Evolutionary conservation across 2,329 filamentous ascomycete genomes (phyloP).

Genomic region (Arthrobotrys sinensis): DNA sequence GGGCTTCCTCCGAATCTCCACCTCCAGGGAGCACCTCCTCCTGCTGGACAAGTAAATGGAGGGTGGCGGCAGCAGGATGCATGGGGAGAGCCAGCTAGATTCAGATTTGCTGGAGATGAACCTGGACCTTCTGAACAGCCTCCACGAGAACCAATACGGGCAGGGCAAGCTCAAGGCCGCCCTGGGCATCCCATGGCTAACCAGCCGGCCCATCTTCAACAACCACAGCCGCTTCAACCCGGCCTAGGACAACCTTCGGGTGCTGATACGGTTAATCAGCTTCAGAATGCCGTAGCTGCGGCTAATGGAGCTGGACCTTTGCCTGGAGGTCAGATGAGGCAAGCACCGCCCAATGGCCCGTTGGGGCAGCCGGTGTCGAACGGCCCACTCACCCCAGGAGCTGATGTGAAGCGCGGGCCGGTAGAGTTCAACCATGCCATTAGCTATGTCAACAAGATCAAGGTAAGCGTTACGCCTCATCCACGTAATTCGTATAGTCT

Average conservation of each 20-base stretch:
- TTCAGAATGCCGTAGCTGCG: conserved; percentile 71
- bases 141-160: conserved; percentile 41
- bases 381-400: conserved; percentile 69
- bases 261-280: conserved; percentile 62
- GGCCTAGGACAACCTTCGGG: conserved; percentile 61
- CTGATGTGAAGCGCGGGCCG: conserved; percentile 83
- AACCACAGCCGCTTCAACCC: conserved; percentile 63
- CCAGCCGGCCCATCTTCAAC: conserved; percentile 52
- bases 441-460: conserved; percentile 99
- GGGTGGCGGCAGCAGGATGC: conserved; percentile 41
- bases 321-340: conserved; percentile 68
- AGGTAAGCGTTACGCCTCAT: conserved; percentile 74
- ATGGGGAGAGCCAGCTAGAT: conserved; percentile 47
- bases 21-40: conserved; percentile 56
- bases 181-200: conserved; percentile 41
- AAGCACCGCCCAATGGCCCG: conserved; percentile 76
- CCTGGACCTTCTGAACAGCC: conserved; percentile 43
- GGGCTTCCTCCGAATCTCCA: conserved; percentile 63
- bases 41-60: conserved; percentile 40
- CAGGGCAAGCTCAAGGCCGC: conserved; percentile 62
- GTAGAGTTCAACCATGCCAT: conserved; percentile 99
- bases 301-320: conserved; percentile 68
- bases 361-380: conserved; percentile 74
- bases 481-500: background rate
- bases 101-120: conserved; percentile 62